Base-by-base conservation (phyloP, 352 stramenopile species). In the Elongisporangium anandrum region DNA sequence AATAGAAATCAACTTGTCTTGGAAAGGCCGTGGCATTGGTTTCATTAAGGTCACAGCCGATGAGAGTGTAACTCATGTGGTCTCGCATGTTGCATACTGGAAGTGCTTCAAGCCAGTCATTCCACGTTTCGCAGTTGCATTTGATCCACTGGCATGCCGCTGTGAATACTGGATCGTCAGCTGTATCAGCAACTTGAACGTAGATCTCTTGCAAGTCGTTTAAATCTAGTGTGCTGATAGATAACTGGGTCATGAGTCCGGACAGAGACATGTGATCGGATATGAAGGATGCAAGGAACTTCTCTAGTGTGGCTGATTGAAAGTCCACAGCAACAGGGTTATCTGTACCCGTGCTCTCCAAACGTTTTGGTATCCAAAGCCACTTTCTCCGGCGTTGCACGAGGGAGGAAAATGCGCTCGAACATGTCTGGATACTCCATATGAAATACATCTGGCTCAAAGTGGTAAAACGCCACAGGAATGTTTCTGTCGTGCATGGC, bases 381-480 rank as follows among this genome's bases (percentile, higher is more conserved):
- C 2, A 61, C 64, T 9, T 39, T 47, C 21, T 68, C 55, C 15
- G 71, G 66, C 4, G 68, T 72, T 10, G 64, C 50, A n/a, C 59
- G 66, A 4, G 79, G 79, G 4, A 85, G 60, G 3, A 66, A 60
- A 12, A 87, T 60, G 15, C 74, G 68, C 50, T 78, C 63, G 13
- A 85, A 64, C 15, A 65, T 17, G 5, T 59, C 66, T 6, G 16
- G 6, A 20, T 78, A 52, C 15, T 58, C 50, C 13, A 70, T 58
- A 41, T 80, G 71, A 24, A 87, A 73, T 8, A 69, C 52, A 34
- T 85, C 70, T 3, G 77, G 75, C 45, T 87, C 72, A 48, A 73
- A 85, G 52, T 80, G 65, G 50, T 83, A 83, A 52, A 85, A 87
- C 7, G 67, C 57, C 13, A 87, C 63, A 2, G 72, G 60, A 13